Evolutionary conservation across 140 eudicot genomes (phyloP), one percentile per base, ranked within the genome.

Genomic region (Anethum foeniculum): DNA sequence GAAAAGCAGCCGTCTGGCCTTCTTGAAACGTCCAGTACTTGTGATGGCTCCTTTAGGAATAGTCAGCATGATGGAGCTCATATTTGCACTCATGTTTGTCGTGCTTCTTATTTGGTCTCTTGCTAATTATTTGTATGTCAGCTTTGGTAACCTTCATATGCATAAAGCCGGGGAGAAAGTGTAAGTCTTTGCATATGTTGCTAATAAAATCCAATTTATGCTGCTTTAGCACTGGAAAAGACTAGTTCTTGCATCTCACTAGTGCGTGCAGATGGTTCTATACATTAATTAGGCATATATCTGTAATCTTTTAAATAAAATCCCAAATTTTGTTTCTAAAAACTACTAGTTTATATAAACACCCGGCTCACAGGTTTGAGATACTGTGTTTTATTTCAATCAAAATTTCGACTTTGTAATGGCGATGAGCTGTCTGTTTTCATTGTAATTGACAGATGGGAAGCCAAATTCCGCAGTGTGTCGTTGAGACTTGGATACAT

Each of bases 31-130:
- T 1, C 97, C 93, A 6, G 67, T 85, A 77, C 54, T 92, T 27
- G 97, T 89, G 60, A 78, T 83, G 90, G 86, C 88, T 47, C 93
- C 93, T 39, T 56, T 92, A n/a, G 97, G 97, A 68, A 89, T 92
- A 6, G 90, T 92, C 52, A 87, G 82, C 62, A 39, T 78, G 6
- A 76, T 84, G 81, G 96, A 89, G 90, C 81, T 89, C 16, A 68
- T 86, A 14, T 92, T 92, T 77, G 80, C 89, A 34, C 80, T 81
- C 78, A 90, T 92, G 93, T 90, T 87, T 69, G 8, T 87, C 25
- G 89, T 73, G 19, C 89, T 92, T 32, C 51, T 90, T 38, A 85
- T 86, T 21, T 92, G 97, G 97, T 89, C 93, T 71, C 85, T 90
- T 28, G 85, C 83, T 72, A 84, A 92, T 69, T 92, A 90, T 85